These are phyloP conservation scores for Cadophora sp. DNA, from an alignment of 2,329 filamentous ascomycete species.

Conservation along the genomic window DNA sequence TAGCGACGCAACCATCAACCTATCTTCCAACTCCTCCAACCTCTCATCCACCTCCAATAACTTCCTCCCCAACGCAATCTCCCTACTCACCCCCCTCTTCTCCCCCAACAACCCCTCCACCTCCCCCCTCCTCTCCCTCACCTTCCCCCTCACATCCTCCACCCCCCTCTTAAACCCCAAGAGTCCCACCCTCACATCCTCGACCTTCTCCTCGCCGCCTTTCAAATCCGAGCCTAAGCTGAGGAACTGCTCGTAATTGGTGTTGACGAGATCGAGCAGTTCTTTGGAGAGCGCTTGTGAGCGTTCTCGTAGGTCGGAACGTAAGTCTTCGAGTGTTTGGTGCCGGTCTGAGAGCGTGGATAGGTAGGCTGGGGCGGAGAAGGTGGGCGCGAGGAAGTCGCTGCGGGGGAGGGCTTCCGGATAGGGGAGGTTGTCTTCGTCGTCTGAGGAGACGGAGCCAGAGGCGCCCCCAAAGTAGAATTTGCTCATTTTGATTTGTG, in stretches of 20 bases:
- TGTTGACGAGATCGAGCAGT: conserved; percentile 91
- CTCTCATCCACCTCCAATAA: conserved; percentile 73
- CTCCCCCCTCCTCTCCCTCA: conserved; percentile 68
- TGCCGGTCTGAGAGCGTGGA: conserved; percentile 84
- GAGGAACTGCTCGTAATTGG: conserved; percentile 92
- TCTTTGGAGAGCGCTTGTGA: conserved; percentile 83
- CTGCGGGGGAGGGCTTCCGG: conserved; percentile 81
- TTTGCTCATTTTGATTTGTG: conserved; percentile 50
- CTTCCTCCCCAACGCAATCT: conserved; percentile 66
- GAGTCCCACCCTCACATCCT: conserved; percentile 86
- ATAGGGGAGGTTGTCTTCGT: conserved; percentile 82
- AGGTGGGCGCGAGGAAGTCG: conserved; percentile 80
- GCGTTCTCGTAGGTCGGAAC: conserved; percentile 82
- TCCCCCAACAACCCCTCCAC: conserved; percentile 69
- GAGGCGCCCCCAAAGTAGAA: conserved; percentile 51
- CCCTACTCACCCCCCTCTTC: conserved; percentile 65
- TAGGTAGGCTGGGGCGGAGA: conserved; percentile 84
- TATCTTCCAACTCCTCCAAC: conserved; percentile 67
- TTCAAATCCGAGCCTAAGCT: conserved; percentile 80
- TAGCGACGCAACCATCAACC: conserved; percentile 59
- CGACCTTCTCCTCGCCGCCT: conserved; percentile 89
- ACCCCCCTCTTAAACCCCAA: conserved; percentile 86
- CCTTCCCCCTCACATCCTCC: conserved; percentile 71
- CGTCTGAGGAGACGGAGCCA: conserved; percentile 45
- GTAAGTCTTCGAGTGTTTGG: conserved; percentile 93